Evolutionary conservation across 768 basidiomycete species (phyloP).

Genomic region (Termitomyces sp.): DNA sequence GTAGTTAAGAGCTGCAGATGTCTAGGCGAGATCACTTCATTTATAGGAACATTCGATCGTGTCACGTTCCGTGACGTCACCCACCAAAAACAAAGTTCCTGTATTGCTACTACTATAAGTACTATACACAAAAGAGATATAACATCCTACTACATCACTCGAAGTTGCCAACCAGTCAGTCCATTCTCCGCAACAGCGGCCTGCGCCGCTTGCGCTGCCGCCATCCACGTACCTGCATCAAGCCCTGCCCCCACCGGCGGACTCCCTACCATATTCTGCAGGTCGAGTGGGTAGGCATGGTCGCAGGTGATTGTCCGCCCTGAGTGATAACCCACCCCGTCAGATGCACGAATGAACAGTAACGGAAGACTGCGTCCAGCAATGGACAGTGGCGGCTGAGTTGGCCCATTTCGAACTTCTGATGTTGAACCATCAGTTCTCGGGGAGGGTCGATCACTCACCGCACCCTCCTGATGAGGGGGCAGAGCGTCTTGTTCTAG

Average conservation of each 20-base stretch:
- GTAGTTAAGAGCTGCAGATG: constrained; percentile 17
- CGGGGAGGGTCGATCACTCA: constrained; percentile 31
- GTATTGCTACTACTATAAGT: constrained; percentile 18
- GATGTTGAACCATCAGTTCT: constrained; percentile 23
- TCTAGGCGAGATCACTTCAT: constrained; percentile 15
- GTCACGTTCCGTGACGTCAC: constrained; percentile 10
- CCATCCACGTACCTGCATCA: constrained; percentile 65
- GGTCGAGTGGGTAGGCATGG: constrained; percentile 73
- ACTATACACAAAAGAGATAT: constrained; percentile 24
- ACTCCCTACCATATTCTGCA: constrained; percentile 46
- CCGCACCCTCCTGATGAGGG: constrained; percentile 32
- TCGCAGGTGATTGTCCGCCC: constrained; percentile 82
- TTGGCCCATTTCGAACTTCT: constrained; percentile 20
- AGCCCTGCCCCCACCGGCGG: constrained; percentile 44
- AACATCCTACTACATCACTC: constrained; percentile 57
- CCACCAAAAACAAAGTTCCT: not conserved
- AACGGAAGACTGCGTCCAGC: constrained; percentile 70
- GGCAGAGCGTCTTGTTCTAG: constrained; percentile 68
- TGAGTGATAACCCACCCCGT: constrained; percentile 89
- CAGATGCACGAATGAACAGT: constrained; percentile 74
- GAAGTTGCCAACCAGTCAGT: constrained; percentile 75
- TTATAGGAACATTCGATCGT: constrained; percentile 14
- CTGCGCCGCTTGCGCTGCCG: constrained; percentile 70
- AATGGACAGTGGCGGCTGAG: constrained; percentile 45
- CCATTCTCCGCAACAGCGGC: constrained; percentile 64